Percentiles rank a stretch among this genome's conserved stretches.
Conservation (phyloP, 768 basidiomycete genomes). For the Sarcomyxa edulis region DNA sequence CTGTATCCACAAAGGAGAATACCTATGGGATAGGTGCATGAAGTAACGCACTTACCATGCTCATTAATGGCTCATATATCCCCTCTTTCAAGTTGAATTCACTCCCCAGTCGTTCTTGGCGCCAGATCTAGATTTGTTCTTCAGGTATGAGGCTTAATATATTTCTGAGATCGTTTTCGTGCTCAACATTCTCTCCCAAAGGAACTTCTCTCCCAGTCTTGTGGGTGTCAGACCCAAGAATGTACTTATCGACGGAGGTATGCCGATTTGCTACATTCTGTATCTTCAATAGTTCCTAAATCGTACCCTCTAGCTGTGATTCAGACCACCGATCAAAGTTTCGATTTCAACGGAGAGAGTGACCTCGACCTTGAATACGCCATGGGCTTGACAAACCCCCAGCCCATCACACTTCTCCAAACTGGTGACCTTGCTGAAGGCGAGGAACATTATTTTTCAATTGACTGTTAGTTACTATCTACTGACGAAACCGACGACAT, state of each 20-base stretch:
- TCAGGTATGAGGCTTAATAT: no score
- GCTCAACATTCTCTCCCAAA: no score
- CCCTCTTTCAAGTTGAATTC: conserved; percentile 30
- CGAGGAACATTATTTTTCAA: conserved; percentile 14
- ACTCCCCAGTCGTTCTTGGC: conserved; percentile 35
- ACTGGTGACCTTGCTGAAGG: conserved; percentile 17
- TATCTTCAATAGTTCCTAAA: background rate
- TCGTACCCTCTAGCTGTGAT: conserved; percentile 11
- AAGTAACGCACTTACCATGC: background rate
- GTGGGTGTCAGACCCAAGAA: conserved; percentile 33
- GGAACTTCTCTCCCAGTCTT: conserved; percentile 34
- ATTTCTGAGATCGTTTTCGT: no score
- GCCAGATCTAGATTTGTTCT: conserved; percentile 38
- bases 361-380: conserved; percentile 41
- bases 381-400: conserved; percentile 31
- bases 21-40: conserved; percentile 25
- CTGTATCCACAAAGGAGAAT: conserved; percentile 17
- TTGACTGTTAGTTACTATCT: conserved; percentile 3
- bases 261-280: background rate
- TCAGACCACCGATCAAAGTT: conserved; percentile 12
- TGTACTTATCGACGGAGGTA: conserved; percentile 43
- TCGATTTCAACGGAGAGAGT: conserved; percentile 27
- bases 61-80: background rate
- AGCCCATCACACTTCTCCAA: conserved; percentile 26
- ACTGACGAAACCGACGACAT: background rate